phyloP scores from a whole-genome alignment of 2,329 filamentous ascomycete genomes.

The Botrytis elliptica region DNA sequence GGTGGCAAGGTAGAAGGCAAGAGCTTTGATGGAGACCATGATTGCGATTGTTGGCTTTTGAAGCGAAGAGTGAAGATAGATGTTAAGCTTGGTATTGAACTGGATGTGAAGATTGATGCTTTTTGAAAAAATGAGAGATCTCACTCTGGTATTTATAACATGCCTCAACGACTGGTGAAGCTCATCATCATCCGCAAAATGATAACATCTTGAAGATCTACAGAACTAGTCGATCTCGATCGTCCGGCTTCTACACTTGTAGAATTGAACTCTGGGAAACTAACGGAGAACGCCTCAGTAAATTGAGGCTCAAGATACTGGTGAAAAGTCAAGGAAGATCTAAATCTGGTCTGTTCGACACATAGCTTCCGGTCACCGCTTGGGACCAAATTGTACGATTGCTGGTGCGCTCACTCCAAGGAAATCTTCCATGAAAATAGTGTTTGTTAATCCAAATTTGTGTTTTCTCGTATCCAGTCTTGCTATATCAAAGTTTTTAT shows the following conservation, averaged over 20 bases:
- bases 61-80: not conserved
- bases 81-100: not conserved
- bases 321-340: not conserved
- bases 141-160: not conserved
- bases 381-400: not conserved
- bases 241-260: not conserved
- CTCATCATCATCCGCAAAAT: not conserved
- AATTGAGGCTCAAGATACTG: not conserved
- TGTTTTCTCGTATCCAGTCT: not conserved
- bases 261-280: too few species aligned
- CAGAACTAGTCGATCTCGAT: not conserved
- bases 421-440: not conserved
- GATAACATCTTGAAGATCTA: not conserved
- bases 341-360: not conserved
- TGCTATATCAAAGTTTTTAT: not conserved
- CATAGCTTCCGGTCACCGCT: not conserved
- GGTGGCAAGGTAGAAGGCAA: not conserved
- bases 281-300: not conserved
- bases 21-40: slow-evolving; percentile 6
- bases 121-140: not conserved
- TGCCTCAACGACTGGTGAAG: not conserved
- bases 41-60: not conserved
- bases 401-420: not conserved
- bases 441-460: not conserved
- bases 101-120: not conserved